A percentile compares a stretch with the other conserved stretches of the same genome.
Evolutionary conservation across 768 basidiomycete species (phyloP).

Genomic region (Dendrothele bispora): DNA sequence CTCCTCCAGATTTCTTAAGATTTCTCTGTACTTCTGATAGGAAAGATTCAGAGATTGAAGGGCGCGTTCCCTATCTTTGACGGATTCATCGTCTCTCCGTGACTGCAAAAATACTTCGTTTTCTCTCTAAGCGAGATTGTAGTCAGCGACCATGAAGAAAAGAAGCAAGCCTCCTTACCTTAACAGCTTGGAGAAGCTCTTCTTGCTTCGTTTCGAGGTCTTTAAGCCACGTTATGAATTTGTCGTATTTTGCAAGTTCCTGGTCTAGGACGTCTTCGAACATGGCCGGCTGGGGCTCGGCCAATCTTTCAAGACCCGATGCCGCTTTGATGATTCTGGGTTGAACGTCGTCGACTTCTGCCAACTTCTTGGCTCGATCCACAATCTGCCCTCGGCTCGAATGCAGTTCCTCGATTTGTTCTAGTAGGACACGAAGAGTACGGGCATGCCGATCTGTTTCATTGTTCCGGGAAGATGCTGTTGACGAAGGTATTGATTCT

Average conservation of each 20-base stretch:
- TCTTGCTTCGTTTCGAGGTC: conserved; percentile 61
- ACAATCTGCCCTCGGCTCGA: conserved; percentile 62
- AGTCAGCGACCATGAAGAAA: conserved; percentile 1
- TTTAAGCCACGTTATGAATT: conserved; percentile 60
- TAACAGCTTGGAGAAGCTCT: conserved; percentile 62
- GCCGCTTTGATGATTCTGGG: conserved; percentile 67
- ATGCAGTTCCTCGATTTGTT: conserved; percentile 75
- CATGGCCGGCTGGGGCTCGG: conserved; percentile 78
- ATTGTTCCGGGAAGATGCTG: conserved; percentile 37
- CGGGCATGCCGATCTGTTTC: conserved; percentile 66
- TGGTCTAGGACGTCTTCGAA: conserved; percentile 84
- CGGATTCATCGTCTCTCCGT: conserved; percentile 70
- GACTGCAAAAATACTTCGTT: conserved; percentile 77
- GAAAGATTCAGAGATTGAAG: conserved; percentile 83
- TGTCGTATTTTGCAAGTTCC: conserved; percentile 81
- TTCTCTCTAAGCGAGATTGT: conserved; percentile 36
- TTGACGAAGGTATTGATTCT: conserved; percentile 63
- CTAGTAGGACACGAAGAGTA: conserved; percentile 70
- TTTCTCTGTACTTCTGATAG: conserved; percentile 86
- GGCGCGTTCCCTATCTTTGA: conserved; percentile 80
- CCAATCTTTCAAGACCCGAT: conserved; percentile 60
- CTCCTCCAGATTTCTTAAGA: conserved; percentile 82
- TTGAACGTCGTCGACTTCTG: conserved; percentile 72
- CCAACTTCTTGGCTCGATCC: conserved; percentile 59
- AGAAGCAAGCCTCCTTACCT: conserved; percentile 42